Evolutionary conservation across 805 yeast species (phyloP).

Genomic region (Lachancea kluyveri): DNA sequence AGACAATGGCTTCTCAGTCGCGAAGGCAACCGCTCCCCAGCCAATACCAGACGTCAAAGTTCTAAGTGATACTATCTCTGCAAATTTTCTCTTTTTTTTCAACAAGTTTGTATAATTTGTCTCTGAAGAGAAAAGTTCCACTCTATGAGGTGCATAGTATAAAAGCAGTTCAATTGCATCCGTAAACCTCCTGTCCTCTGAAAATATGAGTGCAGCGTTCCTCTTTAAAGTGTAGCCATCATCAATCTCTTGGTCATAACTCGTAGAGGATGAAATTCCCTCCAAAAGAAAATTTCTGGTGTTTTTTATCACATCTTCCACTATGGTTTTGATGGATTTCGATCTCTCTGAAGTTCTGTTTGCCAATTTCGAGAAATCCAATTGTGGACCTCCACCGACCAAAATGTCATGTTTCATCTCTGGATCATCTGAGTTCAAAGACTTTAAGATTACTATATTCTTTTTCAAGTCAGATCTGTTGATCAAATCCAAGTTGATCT

Average conservation of each 20-base stretch:
- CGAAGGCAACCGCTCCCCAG: slow-evolving; percentile 24
- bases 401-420: no score
- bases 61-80: slow-evolving; percentile 57
- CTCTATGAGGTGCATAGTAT: slow-evolving; percentile 18
- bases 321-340: slow-evolving; percentile 3
- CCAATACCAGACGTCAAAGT: slow-evolving; percentile 49
- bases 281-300: slow-evolving; percentile 5
- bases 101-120: slow-evolving; percentile 52
- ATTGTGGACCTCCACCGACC: no score
- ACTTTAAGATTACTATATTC: slow-evolving; percentile 2
- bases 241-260: slow-evolving; percentile 11
- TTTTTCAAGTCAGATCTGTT: slow-evolving; percentile 7
- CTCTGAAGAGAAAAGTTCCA: slow-evolving; percentile 29
- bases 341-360: background rate
- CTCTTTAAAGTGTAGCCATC: slow-evolving; percentile 15
- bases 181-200: slow-evolving; percentile 69
- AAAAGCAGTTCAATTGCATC: slow-evolving; percentile 67
- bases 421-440: background rate
- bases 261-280: background rate
- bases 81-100: slow-evolving; percentile 48
- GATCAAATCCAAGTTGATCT: slow-evolving; percentile 35
- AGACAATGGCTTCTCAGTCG: slow-evolving; percentile 57
- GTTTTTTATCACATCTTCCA: slow-evolving; percentile 1
- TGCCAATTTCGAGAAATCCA: no score
- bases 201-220: slow-evolving; percentile 52